A percentile compares a stretch with the other conserved stretches of the same genome.
These are phyloP conservation scores for Boletus tomentosulus DNA, from an alignment of 768 basidiomycete genomes.

Conservation along the genomic window DNA sequence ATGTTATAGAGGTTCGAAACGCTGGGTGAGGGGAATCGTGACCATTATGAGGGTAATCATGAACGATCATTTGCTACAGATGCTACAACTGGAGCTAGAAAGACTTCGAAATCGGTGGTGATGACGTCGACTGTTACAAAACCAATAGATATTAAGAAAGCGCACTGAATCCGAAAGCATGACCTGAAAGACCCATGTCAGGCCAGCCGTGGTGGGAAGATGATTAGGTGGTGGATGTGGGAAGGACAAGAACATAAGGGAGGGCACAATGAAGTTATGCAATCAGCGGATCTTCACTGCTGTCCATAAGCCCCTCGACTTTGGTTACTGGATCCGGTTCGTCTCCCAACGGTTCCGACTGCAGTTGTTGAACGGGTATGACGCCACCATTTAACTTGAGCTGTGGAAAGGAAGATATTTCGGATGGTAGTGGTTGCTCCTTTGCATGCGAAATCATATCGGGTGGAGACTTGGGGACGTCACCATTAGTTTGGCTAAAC, in stretches of 20 bases:
- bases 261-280: constrained; percentile 17
- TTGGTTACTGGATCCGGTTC: constrained; percentile 48
- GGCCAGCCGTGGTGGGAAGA: constrained; percentile 6
- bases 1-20: constrained; percentile 30
- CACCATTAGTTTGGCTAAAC: constrained; percentile 32
- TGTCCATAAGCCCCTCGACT: constrained; percentile 62
- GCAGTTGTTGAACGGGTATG: constrained; percentile 45
- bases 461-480: constrained; percentile 29
- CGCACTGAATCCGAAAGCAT: constrained; percentile 20
- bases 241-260: neutral
- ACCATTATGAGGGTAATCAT: constrained; percentile 34
- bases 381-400: constrained; percentile 45
- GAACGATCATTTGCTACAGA: constrained; percentile 31
- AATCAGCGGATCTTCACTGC: constrained; percentile 57
- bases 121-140: constrained; percentile 27
- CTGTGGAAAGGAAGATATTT: constrained; percentile 45
- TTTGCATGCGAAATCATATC: constrained; percentile 19
- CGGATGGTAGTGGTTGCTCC: constrained; percentile 31
- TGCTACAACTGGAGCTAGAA: constrained; percentile 28
- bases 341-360: constrained; percentile 50
- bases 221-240: constrained; percentile 8
- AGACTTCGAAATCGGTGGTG: constrained; percentile 21
- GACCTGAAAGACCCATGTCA: constrained; percentile 10
- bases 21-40: constrained; percentile 27
- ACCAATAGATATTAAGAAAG: constrained; percentile 32